phyloP scores from a whole-genome alignment of 1,284 basidiomycete genomes.

The Afroboletus lepidellus region DNA sequence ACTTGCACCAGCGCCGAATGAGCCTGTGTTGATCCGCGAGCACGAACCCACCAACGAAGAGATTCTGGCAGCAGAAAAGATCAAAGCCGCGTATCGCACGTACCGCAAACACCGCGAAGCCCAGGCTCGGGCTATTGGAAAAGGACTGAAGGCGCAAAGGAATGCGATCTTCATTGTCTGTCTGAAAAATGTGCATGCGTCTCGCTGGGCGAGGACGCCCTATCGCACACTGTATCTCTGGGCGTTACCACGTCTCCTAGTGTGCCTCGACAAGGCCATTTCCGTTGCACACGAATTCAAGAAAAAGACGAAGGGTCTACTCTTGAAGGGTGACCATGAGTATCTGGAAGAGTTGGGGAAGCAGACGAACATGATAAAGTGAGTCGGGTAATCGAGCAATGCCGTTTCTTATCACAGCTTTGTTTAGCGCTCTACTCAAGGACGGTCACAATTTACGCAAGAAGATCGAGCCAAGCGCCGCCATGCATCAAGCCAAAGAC shows the following conservation, averaged over 20 bases:
- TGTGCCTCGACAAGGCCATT: conserved; percentile 43
- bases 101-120: conserved; percentile 27
- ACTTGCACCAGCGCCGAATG: neutral
- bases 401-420: neutral
- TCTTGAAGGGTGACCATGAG: conserved; percentile 28
- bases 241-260: conserved; percentile 47
- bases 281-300: conserved; percentile 33
- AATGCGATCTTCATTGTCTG: conserved; percentile 37
- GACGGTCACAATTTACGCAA: conserved; percentile 23
- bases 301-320: conserved; percentile 35
- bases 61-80: conserved; percentile 14
- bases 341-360: conserved; percentile 37
- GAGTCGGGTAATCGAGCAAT: conserved; percentile 11
- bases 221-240: conserved; percentile 51
- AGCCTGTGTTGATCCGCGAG: conserved; percentile 10
- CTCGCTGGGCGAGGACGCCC: conserved; percentile 34
- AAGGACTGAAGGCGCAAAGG: conserved; percentile 25
- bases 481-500: conserved; percentile 24
- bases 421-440: conserved; percentile 26
- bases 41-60: conserved; percentile 25
- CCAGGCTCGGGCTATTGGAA: conserved; percentile 28
- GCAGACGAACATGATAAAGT: conserved; percentile 34
- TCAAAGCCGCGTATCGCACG: conserved; percentile 18
- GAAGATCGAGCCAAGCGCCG: conserved; percentile 29
- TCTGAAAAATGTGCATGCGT: conserved; percentile 30